These are phyloP conservation scores for Aspergillus calidoustus DNA, from an alignment of 2,329 filamentous ascomycete species.

Conservation along the genomic window DNA sequence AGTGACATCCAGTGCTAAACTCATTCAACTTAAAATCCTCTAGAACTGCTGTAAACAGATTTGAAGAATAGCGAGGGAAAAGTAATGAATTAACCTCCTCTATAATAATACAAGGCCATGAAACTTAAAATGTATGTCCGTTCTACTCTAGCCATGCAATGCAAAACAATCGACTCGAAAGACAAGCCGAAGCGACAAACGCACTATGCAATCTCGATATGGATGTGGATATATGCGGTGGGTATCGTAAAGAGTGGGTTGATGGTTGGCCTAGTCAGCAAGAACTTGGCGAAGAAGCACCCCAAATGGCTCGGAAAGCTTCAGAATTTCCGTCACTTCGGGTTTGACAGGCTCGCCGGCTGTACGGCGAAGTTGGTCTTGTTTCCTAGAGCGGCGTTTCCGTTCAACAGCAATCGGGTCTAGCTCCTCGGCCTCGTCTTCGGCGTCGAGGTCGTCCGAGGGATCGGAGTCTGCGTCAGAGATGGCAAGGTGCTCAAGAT, in stretches of 20 bases:
- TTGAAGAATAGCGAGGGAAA: background rate
- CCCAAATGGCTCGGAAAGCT: slow-evolving; percentile 78
- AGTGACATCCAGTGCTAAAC: no score
- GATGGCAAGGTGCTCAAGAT: slow-evolving; percentile 83
- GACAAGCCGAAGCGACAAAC: background rate
- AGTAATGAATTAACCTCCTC: background rate
- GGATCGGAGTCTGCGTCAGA: slow-evolving; percentile 72
- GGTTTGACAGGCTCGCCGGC: slow-evolving; percentile 88
- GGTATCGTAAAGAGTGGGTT: slow-evolving; percentile 23
- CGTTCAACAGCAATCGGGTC: slow-evolving; percentile 90
- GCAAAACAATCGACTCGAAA: slow-evolving; percentile 3
- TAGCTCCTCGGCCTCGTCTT: slow-evolving; percentile 64
- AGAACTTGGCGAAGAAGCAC: slow-evolving; percentile 81
- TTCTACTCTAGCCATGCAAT: slow-evolving; percentile 16
- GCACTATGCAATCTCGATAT: slow-evolving; percentile 9
- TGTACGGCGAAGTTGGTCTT: slow-evolving; percentile 77
- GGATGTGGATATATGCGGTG: slow-evolving; percentile 16
- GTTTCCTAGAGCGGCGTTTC: slow-evolving; percentile 73
- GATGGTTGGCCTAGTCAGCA: slow-evolving; percentile 61
- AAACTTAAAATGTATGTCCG: slow-evolving; percentile 10
- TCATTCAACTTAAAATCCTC: no score
- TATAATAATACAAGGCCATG: slow-evolving; percentile 12
- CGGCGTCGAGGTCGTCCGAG: slow-evolving; percentile 68
- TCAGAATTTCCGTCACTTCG: slow-evolving; percentile 75
- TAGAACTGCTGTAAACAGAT: no score